Evolutionary conservation across 441 rosid genomes (phyloP).

Genomic region (Brassica hybrid): DNA sequence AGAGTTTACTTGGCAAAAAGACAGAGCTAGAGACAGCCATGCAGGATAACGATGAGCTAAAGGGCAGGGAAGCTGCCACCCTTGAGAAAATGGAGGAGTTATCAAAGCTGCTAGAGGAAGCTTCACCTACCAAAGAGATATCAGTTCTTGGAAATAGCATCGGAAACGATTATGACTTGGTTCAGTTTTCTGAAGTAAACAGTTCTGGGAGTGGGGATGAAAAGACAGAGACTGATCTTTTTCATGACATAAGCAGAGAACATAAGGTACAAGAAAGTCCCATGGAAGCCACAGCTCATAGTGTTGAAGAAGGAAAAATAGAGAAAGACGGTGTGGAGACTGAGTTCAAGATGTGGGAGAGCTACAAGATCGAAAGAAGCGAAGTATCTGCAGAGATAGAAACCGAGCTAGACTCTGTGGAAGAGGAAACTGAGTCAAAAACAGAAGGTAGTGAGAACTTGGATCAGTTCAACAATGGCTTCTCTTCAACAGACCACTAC

Average conservation of each 20-base stretch:
- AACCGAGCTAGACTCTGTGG: constrained; percentile 64
- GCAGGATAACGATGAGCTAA: constrained; percentile 64
- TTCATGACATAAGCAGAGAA: too few species aligned
- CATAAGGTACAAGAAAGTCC: constrained; percentile 46
- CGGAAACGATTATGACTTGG: constrained; percentile 84
- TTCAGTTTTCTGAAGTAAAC: constrained; percentile 84
- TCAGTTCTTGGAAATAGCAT: constrained; percentile 62
- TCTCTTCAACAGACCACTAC: constrained; percentile 24
- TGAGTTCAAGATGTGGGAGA: constrained; percentile 88
- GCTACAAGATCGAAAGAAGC: constrained; percentile 86
- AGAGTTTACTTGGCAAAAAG: constrained; percentile 67
- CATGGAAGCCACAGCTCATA: background rate
- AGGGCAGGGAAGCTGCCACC: constrained; percentile 55
- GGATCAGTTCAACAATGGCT: constrained; percentile 63
- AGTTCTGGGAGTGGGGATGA: constrained; percentile 64
- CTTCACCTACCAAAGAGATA: constrained; percentile 50
- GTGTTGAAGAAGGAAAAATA: constrained; percentile 48
- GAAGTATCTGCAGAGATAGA: constrained; percentile 77
- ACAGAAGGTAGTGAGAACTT: constrained; percentile 60
- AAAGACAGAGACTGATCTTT: constrained; percentile 48
- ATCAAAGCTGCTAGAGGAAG: constrained; percentile 72
- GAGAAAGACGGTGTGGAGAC: constrained; percentile 54
- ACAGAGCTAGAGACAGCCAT: constrained; percentile 63
- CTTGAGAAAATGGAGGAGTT: constrained; percentile 63
- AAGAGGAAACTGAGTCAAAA: constrained; percentile 74